Percentiles rank a stretch among this genome's conserved stretches.
phyloP scores from a whole-genome alignment of 805 yeast genomes.

The Barnettozyma wickerhamii region DNA sequence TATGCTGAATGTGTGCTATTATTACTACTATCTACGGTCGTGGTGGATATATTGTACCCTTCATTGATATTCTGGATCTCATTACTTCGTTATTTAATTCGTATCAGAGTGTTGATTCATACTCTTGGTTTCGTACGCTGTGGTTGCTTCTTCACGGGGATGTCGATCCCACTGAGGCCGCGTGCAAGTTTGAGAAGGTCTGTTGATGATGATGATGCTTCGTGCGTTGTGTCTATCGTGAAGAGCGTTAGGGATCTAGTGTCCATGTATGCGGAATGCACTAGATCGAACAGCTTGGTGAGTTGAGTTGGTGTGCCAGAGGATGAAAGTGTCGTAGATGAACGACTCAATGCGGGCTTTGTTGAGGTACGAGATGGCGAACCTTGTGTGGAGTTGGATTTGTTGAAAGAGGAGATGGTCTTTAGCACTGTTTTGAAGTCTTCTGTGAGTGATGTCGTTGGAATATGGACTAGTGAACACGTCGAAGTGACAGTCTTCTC shows the following conservation, averaged over 20 bases:
- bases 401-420: neutral
- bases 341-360: neutral
- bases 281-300: neutral
- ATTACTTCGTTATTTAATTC: no score
- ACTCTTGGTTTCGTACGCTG: neutral
- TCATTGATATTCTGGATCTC: no score
- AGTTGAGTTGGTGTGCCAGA: neutral
- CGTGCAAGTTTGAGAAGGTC: constrained; percentile 3
- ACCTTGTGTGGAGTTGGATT: neutral
- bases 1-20: neutral
- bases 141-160: neutral
- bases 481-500: neutral
- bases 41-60: no score
- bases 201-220: no score
- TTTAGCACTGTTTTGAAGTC: constrained; percentile 2
- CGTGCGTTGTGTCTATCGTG: neutral
- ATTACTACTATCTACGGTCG: neutral
- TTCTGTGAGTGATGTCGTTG: neutral
- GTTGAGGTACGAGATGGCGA: neutral
- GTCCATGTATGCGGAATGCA: neutral
- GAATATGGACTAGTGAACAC: constrained; percentile 1
- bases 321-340: neutral
- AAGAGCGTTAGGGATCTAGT: constrained; percentile 3
- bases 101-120: no score
- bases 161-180: constrained; percentile 1